A percentile compares a stretch with the other conserved stretches of the same genome.
Conservation (phyloP, 2,329 filamentous ascomycete genomes). For the Samsoniella hepiali region DNA sequence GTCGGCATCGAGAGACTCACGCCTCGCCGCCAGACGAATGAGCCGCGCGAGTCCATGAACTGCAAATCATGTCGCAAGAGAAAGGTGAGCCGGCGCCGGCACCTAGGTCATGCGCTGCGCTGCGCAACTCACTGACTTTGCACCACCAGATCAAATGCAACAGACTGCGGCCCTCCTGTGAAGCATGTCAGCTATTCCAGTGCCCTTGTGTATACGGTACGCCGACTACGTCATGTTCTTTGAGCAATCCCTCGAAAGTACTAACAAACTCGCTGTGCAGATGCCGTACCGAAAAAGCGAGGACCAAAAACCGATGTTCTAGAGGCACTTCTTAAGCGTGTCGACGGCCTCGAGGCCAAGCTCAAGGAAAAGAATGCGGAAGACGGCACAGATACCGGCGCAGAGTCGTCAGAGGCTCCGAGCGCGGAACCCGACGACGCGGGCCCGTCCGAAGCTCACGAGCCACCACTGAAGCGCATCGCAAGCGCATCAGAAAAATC, state of each 20-base stretch:
- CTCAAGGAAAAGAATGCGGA: conserved; percentile 63
- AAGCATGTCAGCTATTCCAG: conserved; percentile 86
- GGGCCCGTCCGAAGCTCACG: conserved; percentile 31
- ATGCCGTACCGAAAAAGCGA: conserved; percentile 85
- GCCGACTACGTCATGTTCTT: conserved; percentile 25
- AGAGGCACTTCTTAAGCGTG: conserved; percentile 77
- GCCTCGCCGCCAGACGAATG: conserved; percentile 65
- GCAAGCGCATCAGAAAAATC: conserved; percentile 36
- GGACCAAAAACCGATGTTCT: conserved; percentile 88
- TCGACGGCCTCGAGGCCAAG: conserved; percentile 79
- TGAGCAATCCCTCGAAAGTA: neutral
- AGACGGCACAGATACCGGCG: conserved; percentile 9
- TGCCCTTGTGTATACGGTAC: conserved; percentile 85
- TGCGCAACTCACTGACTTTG: conserved; percentile 4
- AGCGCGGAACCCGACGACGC: conserved; percentile 20
- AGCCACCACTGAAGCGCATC: conserved; percentile 41
- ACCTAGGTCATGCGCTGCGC: neutral
- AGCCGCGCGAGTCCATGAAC: conserved; percentile 88
- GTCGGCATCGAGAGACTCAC: conserved; percentile 79
- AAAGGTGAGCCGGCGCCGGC: conserved; percentile 59
- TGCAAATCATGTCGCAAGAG: conserved; percentile 91
- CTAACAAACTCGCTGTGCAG: conserved; percentile 39
- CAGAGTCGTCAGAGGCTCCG: conserved; percentile 7
- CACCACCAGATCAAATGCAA: conserved; percentile 83
- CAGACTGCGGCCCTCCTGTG: conserved; percentile 76